Conservation (phyloP, 202 grass and related monocot genomes). For the Cymbopogon flexuosus region DNA sequence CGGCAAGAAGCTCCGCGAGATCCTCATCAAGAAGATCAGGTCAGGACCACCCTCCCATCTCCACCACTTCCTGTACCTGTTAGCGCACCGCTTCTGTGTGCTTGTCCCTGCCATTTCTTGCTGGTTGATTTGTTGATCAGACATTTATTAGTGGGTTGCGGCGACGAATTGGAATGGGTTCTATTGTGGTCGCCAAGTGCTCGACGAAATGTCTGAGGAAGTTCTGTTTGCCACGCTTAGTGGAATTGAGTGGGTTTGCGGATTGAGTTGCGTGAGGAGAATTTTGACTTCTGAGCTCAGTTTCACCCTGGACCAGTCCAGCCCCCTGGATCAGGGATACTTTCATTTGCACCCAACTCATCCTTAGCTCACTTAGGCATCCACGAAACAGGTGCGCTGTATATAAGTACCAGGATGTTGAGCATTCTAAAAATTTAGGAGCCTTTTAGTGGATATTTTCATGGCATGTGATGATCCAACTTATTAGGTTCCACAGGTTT, state of each 20-base stretch:
- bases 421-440: neutral
- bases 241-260: neutral
- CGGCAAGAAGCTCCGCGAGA: constrained; percentile 67
- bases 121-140: neutral
- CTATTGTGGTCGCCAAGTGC: neutral
- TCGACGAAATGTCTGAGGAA: constrained; percentile 28
- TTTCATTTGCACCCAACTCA: neutral
- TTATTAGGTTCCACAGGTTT: neutral
- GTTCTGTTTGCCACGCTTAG: neutral
- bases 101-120: neutral
- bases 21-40: constrained; percentile 95
- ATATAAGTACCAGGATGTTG: neutral
- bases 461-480: neutral
- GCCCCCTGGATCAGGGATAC: no score
- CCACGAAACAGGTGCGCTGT: neutral
- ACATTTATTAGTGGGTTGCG: neutral
- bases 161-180: neutral
- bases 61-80: neutral
- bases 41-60: constrained; percentile 12
- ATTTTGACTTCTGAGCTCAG: neutral
- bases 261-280: neutral
- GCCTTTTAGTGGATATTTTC: neutral
- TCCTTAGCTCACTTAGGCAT: neutral
- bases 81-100: neutral
- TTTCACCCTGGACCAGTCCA: neutral